These are phyloP conservation scores for Penicillium sp. DNA, from an alignment of 2,329 filamentous ascomycete species.

Conservation along the genomic window DNA sequence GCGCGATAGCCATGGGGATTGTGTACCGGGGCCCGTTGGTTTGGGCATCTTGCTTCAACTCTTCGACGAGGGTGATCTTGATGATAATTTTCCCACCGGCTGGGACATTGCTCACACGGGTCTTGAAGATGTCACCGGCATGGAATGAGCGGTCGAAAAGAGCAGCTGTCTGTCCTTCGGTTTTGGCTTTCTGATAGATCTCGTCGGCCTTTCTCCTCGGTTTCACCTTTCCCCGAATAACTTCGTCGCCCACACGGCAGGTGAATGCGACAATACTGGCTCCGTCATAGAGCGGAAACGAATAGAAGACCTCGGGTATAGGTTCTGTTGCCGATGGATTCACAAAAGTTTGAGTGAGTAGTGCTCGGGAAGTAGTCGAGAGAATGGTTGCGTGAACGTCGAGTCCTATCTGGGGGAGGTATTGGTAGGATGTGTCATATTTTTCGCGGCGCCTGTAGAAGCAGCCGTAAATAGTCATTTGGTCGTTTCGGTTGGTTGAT, in stretches of 20 bases:
- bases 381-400: slow-evolving; percentile 1
- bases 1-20: background rate
- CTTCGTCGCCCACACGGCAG: background rate
- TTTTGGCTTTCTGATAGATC: background rate
- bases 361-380: background rate
- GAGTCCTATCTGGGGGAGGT: background rate
- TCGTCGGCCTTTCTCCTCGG: background rate
- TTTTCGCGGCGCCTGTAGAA: background rate
- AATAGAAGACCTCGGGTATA: background rate
- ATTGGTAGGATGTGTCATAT: background rate
- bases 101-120: background rate
- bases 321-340: background rate
- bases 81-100: background rate
- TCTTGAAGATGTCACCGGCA: background rate
- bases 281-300: background rate
- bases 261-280: background rate
- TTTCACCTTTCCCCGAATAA: background rate
- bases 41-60: background rate
- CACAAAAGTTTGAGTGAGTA: background rate
- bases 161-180: background rate
- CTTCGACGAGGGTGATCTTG: background rate
- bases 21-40: background rate
- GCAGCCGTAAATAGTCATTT: background rate
- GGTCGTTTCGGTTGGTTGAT: background rate
- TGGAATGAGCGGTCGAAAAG: background rate